phyloP scores from a whole-genome alignment of 1,284 basidiomycete genomes.

The Microbotryomycetes sp. region DNA sequence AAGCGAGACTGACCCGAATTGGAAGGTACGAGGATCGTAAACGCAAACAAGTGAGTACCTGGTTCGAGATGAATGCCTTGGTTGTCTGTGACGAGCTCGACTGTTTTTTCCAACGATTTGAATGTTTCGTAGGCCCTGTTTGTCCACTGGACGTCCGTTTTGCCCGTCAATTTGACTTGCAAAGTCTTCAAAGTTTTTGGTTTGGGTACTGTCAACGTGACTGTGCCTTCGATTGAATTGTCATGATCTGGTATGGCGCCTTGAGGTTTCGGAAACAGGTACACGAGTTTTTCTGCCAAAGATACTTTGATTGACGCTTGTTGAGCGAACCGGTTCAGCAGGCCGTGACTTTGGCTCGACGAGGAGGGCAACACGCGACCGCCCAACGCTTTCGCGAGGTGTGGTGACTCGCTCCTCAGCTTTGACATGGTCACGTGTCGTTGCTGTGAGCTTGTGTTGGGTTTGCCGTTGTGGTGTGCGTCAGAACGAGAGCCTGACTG shows the following conservation, averaged over 20 bases:
- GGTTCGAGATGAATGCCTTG: background rate
- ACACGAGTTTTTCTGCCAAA: background rate
- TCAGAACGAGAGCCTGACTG: background rate
- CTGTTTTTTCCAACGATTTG: background rate
- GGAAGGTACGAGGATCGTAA: background rate
- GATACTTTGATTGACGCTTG: background rate
- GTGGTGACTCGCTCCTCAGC: background rate
- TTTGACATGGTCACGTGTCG: background rate
- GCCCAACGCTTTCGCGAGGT: background rate
- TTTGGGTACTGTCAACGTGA: background rate
- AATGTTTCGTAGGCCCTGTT: background rate
- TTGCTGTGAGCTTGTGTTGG: background rate
- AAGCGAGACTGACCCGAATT: background rate
- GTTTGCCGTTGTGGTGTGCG: background rate
- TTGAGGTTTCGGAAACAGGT: background rate
- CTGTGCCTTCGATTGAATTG: background rate
- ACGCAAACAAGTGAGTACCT: background rate
- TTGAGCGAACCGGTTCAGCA: background rate
- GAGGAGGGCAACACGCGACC: background rate
- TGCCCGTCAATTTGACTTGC: background rate
- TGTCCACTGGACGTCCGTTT: background rate
- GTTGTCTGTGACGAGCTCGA: background rate
- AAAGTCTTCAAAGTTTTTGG: background rate
- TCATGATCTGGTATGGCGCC: background rate
- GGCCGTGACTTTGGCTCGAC: background rate